These are phyloP conservation scores for Thermomucor indicae-seudaticae DNA, from an alignment of 371 early-diverging fungal genomes.

Conservation along the genomic window DNA sequence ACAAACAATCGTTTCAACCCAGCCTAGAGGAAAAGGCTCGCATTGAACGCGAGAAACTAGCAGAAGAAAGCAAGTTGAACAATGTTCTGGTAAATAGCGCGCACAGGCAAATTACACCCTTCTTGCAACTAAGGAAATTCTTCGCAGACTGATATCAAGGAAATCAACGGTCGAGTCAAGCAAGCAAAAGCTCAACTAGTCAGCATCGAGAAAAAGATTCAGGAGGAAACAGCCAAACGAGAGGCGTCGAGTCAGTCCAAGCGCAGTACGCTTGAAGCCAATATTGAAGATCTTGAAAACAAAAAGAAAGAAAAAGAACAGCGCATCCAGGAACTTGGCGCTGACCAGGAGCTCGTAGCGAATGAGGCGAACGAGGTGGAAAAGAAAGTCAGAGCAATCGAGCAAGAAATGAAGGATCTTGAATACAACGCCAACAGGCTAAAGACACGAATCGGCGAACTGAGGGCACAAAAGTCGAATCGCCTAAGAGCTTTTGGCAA, in stretches of 20 bases:
- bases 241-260: slow-evolving; percentile 27
- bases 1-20: neutral
- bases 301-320: slow-evolving; percentile 8
- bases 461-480: slow-evolving; percentile 58
- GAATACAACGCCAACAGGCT: neutral
- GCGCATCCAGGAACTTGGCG: slow-evolving; percentile 19
- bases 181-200: slow-evolving; percentile 9
- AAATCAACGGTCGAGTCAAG: slow-evolving; percentile 19
- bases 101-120: neutral
- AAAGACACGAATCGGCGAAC: slow-evolving; percentile 4
- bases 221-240: slow-evolving; percentile 21
- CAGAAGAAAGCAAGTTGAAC: slow-evolving; percentile 5
- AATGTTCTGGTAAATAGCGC: neutral
- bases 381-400: neutral
- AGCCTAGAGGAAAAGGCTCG: neutral
- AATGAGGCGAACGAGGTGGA: neutral
- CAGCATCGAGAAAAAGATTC: slow-evolving; percentile 21
- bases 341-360: slow-evolving; percentile 2
- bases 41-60: neutral
- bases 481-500: slow-evolving; percentile 70
- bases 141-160: slow-evolving; percentile 15
- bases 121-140: neutral
- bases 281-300: slow-evolving; percentile 33
- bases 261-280: slow-evolving; percentile 24
- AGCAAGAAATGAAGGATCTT: neutral